Base-by-base conservation (phyloP, 306 rosid genomes). In the Vachellia pachyceras region DNA sequence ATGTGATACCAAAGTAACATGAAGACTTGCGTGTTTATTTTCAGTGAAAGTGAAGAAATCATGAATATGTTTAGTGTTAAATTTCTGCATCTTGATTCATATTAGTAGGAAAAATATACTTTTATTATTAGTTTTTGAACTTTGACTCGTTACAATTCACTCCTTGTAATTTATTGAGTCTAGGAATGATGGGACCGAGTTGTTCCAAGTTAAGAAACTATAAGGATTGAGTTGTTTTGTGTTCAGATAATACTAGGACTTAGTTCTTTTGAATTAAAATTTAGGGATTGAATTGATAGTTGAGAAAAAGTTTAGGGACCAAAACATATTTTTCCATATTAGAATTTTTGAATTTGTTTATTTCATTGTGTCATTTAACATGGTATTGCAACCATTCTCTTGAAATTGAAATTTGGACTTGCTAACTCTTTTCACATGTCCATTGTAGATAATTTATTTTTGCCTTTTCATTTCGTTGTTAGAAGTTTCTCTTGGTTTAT, bases 401-500 rank as follows among this genome's bases (percentile, higher is more conserved):
- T 35, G 6, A 18, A 71, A 25, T 71, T 47, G 10, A 52, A 71
- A 36, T 2, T 35, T 36, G 14, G 10, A 65, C 25, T 36, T 5
- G n/a, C 25, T 15, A 36, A 73, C 65, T 52, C 42, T 47, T 15
- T 57, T 3, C 22, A 15, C 50, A 37, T 72, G 18, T 1, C 52
- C 55, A 58, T 77, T 40, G 5, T 23, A 5, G 41, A 7, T n/a
- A 8, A 5, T 61, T 75, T 46, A 5, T 29, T 6, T 39, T 9
- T 6, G 15, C 22, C 23, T 42, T 72, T 14, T 64, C 52, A 44
- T 80, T 81, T 73, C 55, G 20, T 73, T 49, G 39, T 76, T 57
- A 29, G 80, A 42, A 67, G 66, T 82, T 74, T 82, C 71, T 60
- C 44, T 72, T 14, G 35, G 72, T 63, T 47, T 60, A 41, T 68